Conservation (phyloP, 352 stramenopile genomes). For the Discostella stelligera region DNA sequence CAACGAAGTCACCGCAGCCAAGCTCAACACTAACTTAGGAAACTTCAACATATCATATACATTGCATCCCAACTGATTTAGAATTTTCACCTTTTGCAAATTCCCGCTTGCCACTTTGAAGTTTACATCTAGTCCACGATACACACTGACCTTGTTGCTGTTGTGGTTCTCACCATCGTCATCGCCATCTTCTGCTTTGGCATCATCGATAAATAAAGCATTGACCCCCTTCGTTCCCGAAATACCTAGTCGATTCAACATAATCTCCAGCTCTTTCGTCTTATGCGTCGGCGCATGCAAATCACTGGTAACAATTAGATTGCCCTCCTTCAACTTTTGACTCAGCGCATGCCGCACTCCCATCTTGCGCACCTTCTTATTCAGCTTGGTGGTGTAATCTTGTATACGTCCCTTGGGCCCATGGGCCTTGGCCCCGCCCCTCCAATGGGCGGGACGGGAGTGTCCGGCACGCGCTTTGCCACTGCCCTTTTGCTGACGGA, state of each 20-base stretch:
- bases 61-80: constrained; percentile 72
- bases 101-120: constrained; percentile 79
- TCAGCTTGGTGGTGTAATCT: constrained; percentile 86
- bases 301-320: constrained; percentile 83
- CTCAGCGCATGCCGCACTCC: constrained; percentile 79
- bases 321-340: constrained; percentile 85
- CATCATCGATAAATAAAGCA: constrained; percentile 69
- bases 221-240: constrained; percentile 51
- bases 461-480: constrained; percentile 83
- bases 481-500: constrained; percentile 67
- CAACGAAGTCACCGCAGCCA: constrained; percentile 74
- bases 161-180: constrained; percentile 19
- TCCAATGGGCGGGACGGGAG: constrained; percentile 82
- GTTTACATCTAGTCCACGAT: constrained; percentile 73
- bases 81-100: constrained; percentile 69
- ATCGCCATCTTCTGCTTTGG: constrained; percentile 35
- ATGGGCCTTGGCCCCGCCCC: constrained; percentile 86
- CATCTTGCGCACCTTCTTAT: constrained; percentile 82
- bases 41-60: constrained; percentile 85
- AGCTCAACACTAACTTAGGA: constrained; percentile 80
- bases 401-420: constrained; percentile 73
- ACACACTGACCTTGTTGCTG: constrained; percentile 14
- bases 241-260: constrained; percentile 55
- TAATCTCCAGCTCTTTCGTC: constrained; percentile 56
- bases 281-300: constrained; percentile 76